A percentile compares a stretch with the other conserved stretches of the same genome.
phyloP scores from a whole-genome alignment of 2,329 filamentous ascomycete species.

The Botrytis hyacinthi region DNA sequence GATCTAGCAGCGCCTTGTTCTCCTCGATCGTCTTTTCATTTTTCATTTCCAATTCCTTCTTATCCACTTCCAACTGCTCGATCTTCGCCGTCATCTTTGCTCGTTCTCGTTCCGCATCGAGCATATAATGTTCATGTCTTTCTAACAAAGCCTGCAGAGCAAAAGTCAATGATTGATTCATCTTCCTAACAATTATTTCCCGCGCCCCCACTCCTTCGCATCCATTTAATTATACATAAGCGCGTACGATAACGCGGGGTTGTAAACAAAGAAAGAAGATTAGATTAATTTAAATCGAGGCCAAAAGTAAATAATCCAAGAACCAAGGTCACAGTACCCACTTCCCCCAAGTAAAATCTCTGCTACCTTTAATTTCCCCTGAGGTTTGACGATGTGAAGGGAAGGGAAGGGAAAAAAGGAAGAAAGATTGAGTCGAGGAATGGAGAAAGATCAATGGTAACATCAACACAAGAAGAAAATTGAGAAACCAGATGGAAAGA shows the following conservation, averaged over 20 bases:
- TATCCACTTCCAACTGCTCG: constrained; percentile 56
- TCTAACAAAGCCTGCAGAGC: constrained; percentile 80
- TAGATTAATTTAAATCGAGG: constrained; percentile 18
- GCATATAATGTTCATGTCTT: constrained; percentile 92
- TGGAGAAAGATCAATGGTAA: constrained; percentile 19
- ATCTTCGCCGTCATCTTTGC: constrained; percentile 30
- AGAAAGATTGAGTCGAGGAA: not conserved
- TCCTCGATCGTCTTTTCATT: constrained; percentile 80
- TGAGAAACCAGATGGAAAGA: not conserved
- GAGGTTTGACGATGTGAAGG: not conserved
- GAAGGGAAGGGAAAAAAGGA: not conserved
- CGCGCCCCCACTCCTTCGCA: not conserved
- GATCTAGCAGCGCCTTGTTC: constrained; percentile 76
- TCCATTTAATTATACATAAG: constrained; percentile 12
- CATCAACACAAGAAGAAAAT: constrained; percentile 22
- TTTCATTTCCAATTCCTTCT: constrained; percentile 68
- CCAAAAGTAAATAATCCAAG: constrained; percentile 1
- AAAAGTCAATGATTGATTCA: constrained; percentile 61
- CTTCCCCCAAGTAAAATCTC: constrained; percentile 4
- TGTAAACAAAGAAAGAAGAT: constrained; percentile 15
- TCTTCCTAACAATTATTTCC: constrained; percentile 17
- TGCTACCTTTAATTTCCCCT: constrained; percentile 17
- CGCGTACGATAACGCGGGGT: constrained; percentile 14
- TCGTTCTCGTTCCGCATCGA: constrained; percentile 84
- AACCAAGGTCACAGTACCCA: constrained; percentile 12